Evolutionary conservation across 2,329 filamentous ascomycete species (phyloP).

Genomic region (Aspergillus sp.): DNA sequence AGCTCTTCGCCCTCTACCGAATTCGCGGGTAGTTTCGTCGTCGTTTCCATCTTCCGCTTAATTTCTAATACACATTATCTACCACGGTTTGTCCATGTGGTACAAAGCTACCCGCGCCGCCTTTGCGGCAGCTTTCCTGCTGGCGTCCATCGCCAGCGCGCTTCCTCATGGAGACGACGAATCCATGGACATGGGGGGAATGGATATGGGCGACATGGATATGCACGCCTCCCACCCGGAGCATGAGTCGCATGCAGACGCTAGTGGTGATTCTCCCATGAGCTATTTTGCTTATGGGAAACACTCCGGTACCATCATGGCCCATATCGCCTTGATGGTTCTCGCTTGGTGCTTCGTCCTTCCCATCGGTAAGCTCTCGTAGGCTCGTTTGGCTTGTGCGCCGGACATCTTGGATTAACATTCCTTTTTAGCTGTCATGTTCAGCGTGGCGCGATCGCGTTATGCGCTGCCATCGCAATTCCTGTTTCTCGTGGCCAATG

Average conservation of each 20-base stretch:
- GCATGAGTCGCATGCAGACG: conserved; percentile 14
- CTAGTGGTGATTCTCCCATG: conserved; percentile 30
- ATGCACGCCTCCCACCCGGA: conserved; percentile 16
- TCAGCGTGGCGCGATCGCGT: conserved; percentile 77
- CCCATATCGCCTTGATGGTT: conserved; percentile 69
- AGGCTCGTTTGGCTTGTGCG: background rate
- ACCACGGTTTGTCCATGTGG: conserved; percentile 20
- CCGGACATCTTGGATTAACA: conserved; percentile 1
- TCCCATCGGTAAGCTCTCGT: conserved; percentile 60
- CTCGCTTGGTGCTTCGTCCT: conserved; percentile 70
- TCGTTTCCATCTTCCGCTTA: background rate
- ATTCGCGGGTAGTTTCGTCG: background rate
- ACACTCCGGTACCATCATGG: conserved; percentile 54
- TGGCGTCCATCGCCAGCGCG: conserved; percentile 29
- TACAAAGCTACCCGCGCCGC: conserved; percentile 23
- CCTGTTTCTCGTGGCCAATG: conserved; percentile 17
- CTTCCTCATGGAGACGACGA: conserved; percentile 34
- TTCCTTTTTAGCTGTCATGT: conserved; percentile 65
- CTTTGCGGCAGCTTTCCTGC: conserved; percentile 26
- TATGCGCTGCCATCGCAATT: conserved; percentile 60
- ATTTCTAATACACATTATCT: background rate
- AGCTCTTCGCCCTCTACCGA: background rate
- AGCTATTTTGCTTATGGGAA: conserved; percentile 45
- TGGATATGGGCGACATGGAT: conserved; percentile 25
- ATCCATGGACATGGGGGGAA: conserved; percentile 21